phyloP scores from a whole-genome alignment of 495 filamentous ascomycete species.

The Parathielavia appendiculata region DNA sequence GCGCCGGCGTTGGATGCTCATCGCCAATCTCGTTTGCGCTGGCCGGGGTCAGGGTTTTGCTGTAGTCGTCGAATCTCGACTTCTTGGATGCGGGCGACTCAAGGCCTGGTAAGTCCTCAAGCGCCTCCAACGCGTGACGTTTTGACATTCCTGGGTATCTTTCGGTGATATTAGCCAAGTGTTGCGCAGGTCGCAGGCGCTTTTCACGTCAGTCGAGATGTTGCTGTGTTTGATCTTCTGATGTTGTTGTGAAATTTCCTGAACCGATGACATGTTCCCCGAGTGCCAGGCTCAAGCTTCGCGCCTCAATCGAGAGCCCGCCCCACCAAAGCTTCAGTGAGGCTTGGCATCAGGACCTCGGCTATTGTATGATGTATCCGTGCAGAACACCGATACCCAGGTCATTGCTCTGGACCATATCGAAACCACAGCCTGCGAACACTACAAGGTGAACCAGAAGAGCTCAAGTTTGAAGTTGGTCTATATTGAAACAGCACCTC shows the following conservation, averaged over 20 bases:
- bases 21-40: constrained; percentile 28
- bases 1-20: constrained; percentile 1
- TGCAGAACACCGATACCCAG: too few species aligned
- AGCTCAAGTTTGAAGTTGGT: too few species aligned
- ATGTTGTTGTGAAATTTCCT: neutral
- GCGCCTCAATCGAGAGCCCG: constrained; percentile 1
- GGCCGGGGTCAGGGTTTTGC: constrained; percentile 31
- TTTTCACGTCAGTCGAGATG: neutral
- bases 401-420: too few species aligned
- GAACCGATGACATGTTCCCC: neutral
- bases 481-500: too few species aligned
- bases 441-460: too few species aligned
- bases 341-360: neutral
- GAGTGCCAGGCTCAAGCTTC: neutral
- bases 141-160: constrained; percentile 42
- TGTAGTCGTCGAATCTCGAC: constrained; percentile 58
- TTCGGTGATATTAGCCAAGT: neutral
- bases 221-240: neutral
- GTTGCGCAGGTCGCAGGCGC: neutral
- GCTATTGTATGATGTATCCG: too few species aligned
- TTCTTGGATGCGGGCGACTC: constrained; percentile 75
- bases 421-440: too few species aligned
- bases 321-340: constrained; percentile 11
- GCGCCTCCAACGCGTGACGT: constrained; percentile 66
- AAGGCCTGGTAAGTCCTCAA: constrained; percentile 57